Evolutionary conservation across 768 basidiomycete genomes (phyloP).

Genomic region (Lentinula detonsa): DNA sequence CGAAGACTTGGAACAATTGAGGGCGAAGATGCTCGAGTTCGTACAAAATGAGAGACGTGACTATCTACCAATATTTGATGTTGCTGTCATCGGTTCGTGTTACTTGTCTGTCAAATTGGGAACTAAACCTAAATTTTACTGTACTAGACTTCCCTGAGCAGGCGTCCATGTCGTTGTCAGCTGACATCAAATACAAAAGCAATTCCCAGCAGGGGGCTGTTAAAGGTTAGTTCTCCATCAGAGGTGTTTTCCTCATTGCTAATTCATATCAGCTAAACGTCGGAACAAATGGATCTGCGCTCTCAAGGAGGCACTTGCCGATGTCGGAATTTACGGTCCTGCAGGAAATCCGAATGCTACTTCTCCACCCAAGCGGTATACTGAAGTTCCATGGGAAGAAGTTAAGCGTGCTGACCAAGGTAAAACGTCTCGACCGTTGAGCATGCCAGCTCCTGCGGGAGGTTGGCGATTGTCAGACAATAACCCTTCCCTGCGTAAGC

Average conservation of each 20-base stretch:
- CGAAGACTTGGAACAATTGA: conserved; percentile 72
- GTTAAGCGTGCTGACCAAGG: conserved; percentile 36
- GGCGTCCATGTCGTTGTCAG: conserved; percentile 66
- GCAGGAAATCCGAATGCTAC: conserved; percentile 48
- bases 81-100: conserved; percentile 51
- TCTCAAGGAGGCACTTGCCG: conserved; percentile 64
- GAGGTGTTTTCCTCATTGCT: background rate
- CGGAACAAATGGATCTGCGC: conserved; percentile 93
- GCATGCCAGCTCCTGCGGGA: conserved; percentile 25
- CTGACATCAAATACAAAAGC: conserved; percentile 85
- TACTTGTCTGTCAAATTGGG: conserved; percentile 1
- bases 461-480: conserved; percentile 49
- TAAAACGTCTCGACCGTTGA: conserved; percentile 12
- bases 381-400: conserved; percentile 68
- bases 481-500: conserved; percentile 44
- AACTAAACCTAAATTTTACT: conserved; percentile 4
- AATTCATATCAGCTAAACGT: conserved; percentile 48
- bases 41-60: conserved; percentile 67
- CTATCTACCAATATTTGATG: conserved; percentile 71
- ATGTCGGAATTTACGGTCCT: conserved; percentile 61
- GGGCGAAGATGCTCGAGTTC: conserved; percentile 77
- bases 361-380: conserved; percentile 55
- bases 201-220: conserved; percentile 78
- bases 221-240: conserved; percentile 38
- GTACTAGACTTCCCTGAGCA: conserved; percentile 71